phyloP scores from a whole-genome alignment of 306 rosid species.

The Senna siamea region DNA sequence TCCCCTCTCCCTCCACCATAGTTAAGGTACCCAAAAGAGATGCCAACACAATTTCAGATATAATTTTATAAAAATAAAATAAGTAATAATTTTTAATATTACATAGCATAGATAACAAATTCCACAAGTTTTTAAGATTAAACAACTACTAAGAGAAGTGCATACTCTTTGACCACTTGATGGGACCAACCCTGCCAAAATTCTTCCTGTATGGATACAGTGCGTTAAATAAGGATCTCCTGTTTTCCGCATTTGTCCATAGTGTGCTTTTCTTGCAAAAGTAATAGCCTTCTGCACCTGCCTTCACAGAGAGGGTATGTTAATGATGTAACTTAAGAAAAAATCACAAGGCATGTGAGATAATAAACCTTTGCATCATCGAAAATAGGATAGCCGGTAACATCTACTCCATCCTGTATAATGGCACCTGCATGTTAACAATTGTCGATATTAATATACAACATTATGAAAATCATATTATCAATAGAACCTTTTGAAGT shows the following conservation, averaged over 20 bases:
- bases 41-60: too few species aligned
- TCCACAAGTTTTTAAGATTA: neutral
- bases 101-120: neutral
- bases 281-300: slow-evolving; percentile 96
- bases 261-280: slow-evolving; percentile 90
- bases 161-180: slow-evolving; percentile 84
- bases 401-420: slow-evolving; percentile 87
- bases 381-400: slow-evolving; percentile 83
- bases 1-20: too few species aligned
- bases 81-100: neutral
- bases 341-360: slow-evolving; percentile 36
- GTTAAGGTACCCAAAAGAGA: too few species aligned
- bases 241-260: slow-evolving; percentile 82
- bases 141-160: slow-evolving; percentile 33
- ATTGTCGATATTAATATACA: slow-evolving; percentile 19
- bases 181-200: slow-evolving; percentile 92
- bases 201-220: slow-evolving; percentile 89
- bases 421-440: slow-evolving; percentile 63
- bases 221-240: slow-evolving; percentile 96
- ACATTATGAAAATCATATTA: neutral
- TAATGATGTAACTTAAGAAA: slow-evolving; percentile 47
- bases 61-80: too few species aligned
- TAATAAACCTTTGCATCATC: slow-evolving; percentile 75
- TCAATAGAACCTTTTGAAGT: slow-evolving; percentile 13
- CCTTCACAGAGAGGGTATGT: slow-evolving; percentile 75